Base-by-base conservation (phyloP, 2,329 filamentous ascomycete species). In the Dothistroma septosporum region DNA sequence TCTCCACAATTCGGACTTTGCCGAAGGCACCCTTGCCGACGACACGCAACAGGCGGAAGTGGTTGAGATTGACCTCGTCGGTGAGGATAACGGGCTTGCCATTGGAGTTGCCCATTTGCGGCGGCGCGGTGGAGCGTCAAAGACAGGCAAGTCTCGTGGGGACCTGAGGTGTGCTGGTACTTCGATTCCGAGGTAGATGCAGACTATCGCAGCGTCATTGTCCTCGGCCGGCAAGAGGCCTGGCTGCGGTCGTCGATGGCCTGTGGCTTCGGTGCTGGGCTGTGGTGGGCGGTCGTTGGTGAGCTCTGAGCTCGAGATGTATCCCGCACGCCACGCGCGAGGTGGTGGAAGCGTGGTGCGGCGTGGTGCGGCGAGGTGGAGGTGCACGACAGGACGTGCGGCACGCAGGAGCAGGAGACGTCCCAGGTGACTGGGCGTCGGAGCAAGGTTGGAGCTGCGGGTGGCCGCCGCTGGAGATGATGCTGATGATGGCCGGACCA, bases 11-110 rank as follows among this genome's bases (percentile, higher is more conserved):
- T 72, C 94, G 89, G 64, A 99, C 94, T 79, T 99, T 99, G 72
- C 94, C 94, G 80, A 99, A 99, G 60, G 94, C 94, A 72, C 94
- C 94, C 77, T 96, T 95, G 67, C 94, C 94, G 69, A 99, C 94
- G 65, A 99, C 94, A 73, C 94, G 88, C 67, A 97, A 81, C 59
- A 99, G 83, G 68, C 93, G 90, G 77, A 99, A 99, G 78, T 99
- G 94, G 74, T 97, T 97, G 70, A 99, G 87, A 76, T 93, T 97
- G 70, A 96, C 94, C 88, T 96, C 90, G 80, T 96, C 92, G 79
- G 89, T 90, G 79, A 92, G 88, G 76, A 92, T 88, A 80, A 96
- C 86, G 77, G 90, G 91, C 78, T 97, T 97, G 78, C 92, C 92
- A 78, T 93, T 92, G 75, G 88, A 89, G 80, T 97, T 97, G 76